Base-by-base conservation (phyloP, 2,329 filamentous ascomycete genomes). In the Cladosporium sp. region DNA sequence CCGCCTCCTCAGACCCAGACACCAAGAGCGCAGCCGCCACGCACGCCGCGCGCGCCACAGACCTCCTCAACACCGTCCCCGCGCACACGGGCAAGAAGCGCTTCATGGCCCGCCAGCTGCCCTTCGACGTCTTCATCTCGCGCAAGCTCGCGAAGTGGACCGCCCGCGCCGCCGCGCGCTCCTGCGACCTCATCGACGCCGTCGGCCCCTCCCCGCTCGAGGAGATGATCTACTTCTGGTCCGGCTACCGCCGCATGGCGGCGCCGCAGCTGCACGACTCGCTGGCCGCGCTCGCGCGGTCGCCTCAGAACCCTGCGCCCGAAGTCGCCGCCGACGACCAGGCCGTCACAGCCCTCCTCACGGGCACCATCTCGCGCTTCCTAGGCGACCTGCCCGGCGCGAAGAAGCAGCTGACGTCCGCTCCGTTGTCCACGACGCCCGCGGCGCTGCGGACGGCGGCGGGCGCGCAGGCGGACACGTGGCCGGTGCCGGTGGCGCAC, bases 181-280 rank as follows among this genome's bases (percentile, higher is more conserved):
- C 78, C 2, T 71, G 89, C 32, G 80, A 85, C 44, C 74, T 96
- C 3, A 79, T 86, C 1, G 92, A 97, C 61, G 90, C 87, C 0
- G 77, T 95, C 8, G 90, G 90, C 0, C 77, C 88, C 3, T 87
- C 84, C 55, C 93, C 93, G 0, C 75, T 89, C 0, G 82, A 90
- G 63, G 93, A 97, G 73, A 95, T 97, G 86, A 84, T 87, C 10
- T 95, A 92, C 68, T 83, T 97, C 62, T 97, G 91, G 91, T 91
- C 89, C 64, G 92, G 91, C 0, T 83, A 82, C 61, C 92, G 88
- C 70, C 83, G 89, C 51, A 95, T 95, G 88, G 75, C 79, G 2
- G 62, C 71, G 1, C 71, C 72, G 0, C 80, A 92, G 55, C 74
- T 95, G 11, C 74, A 85, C 44, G 72, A 75, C 40, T 87, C 83